Evolutionary conservation across 352 stramenopile species (phyloP).

Genomic region (Phytophthora palmivora): DNA sequence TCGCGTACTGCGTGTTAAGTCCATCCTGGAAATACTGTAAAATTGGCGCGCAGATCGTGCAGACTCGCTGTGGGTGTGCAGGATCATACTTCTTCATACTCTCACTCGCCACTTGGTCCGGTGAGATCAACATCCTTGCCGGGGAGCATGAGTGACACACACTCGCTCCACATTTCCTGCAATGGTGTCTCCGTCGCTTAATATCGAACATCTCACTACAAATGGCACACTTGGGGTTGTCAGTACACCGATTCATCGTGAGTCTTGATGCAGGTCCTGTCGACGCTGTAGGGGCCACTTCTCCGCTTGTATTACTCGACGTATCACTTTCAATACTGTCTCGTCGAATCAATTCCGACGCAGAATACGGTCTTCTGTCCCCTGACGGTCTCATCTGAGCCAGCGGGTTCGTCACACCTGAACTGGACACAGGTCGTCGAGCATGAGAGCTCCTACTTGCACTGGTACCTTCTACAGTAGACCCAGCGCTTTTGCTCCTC

Average conservation of each 20-base stretch:
- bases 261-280: constrained; percentile 31
- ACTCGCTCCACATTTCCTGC: constrained; percentile 74
- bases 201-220: constrained; percentile 85
- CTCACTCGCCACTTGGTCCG: constrained; percentile 57
- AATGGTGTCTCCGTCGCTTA: constrained; percentile 73
- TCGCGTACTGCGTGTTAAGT: constrained; percentile 76
- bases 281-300: constrained; percentile 26
- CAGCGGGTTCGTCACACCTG: constrained; percentile 30
- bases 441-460: constrained; percentile 9
- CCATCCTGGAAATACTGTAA: constrained; percentile 78
- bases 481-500: constrained; percentile 29
- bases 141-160: constrained; percentile 78
- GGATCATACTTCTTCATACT: constrained; percentile 65
- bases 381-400: constrained; percentile 28
- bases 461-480: constrained; percentile 7
- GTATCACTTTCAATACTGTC: constrained; percentile 54
- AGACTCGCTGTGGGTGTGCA: constrained; percentile 78
- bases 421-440: constrained; percentile 45
- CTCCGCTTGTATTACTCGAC: constrained; percentile 46
- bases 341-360: constrained; percentile 48
- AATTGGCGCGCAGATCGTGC: constrained; percentile 81
- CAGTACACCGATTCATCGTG: constrained; percentile 48
- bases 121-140: constrained; percentile 78
- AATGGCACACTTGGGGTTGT: constrained; percentile 77
- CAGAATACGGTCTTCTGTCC: constrained; percentile 47